A percentile compares a stretch with the other conserved stretches of the same genome.
Conservation (phyloP, 2,329 filamentous ascomycete genomes). For the Ophiostoma tasmaniense region DNA sequence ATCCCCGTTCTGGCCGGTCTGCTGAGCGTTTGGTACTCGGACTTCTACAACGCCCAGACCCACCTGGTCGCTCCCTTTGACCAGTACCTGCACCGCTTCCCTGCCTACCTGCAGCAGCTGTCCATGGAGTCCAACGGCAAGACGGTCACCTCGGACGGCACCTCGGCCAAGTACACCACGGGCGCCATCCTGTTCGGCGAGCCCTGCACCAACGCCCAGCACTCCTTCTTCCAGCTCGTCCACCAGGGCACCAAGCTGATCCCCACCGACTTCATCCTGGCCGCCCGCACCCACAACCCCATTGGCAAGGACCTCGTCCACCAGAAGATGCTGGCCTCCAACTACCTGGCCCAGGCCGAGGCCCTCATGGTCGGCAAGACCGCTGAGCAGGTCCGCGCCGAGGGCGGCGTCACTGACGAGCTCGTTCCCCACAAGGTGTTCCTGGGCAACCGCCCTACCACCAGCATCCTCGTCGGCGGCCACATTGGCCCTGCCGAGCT, state of each 20-base stretch:
- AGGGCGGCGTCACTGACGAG: slow-evolving; percentile 58
- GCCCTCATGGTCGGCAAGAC: slow-evolving; percentile 88
- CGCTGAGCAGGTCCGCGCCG: slow-evolving; percentile 66
- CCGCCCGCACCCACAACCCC: slow-evolving; percentile 93
- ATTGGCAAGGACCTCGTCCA: slow-evolving; percentile 78
- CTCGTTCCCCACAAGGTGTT: slow-evolving; percentile 98
- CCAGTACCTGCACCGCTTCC: slow-evolving; percentile 98
- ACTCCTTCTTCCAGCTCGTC: slow-evolving; percentile 99
- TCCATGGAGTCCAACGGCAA: slow-evolving; percentile 99
- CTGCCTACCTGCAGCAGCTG: slow-evolving; percentile 95
- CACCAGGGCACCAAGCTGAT: slow-evolving; percentile 99
- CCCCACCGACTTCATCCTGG: slow-evolving; percentile 94
- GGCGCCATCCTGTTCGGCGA: slow-evolving; percentile 94
- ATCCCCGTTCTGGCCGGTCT: slow-evolving; percentile 89
- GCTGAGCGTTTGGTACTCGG: slow-evolving; percentile 95
- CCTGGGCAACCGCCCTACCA: slow-evolving; percentile 93
- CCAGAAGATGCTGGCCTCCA: slow-evolving; percentile 91
- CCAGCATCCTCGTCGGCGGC: slow-evolving; percentile 79
- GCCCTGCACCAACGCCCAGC: slow-evolving; percentile 97
- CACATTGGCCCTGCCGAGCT: slow-evolving; percentile 91
- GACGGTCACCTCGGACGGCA: slow-evolving; percentile 80
- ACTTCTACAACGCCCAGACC: slow-evolving; percentile 97
- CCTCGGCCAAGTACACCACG: slow-evolving; percentile 94
- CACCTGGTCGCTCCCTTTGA: slow-evolving; percentile 99
- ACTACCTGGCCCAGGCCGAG: slow-evolving; percentile 85